Conservation (phyloP, 2,329 filamentous ascomycete species). For the Neoascochyta sp. region DNA sequence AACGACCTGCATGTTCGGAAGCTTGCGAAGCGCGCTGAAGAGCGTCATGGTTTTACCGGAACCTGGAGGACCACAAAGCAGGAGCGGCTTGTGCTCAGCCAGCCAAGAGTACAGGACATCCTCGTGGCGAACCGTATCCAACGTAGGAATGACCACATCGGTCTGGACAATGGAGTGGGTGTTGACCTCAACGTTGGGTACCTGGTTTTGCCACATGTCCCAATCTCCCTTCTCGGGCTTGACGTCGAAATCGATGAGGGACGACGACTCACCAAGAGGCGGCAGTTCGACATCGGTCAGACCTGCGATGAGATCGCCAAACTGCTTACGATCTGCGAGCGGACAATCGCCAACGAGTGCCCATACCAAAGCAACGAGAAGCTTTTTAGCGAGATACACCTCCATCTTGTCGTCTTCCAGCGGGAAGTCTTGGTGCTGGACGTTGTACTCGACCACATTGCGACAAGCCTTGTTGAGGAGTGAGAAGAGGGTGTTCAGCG, state of each 20-base stretch:
- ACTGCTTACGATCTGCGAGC: conserved; percentile 77
- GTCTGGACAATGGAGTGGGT: conserved; percentile 98
- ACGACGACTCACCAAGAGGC: conserved; percentile 69
- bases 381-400: conserved; percentile 85
- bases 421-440: conserved; percentile 89
- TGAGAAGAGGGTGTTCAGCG: conserved; percentile 89
- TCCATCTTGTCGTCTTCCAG: conserved; percentile 88
- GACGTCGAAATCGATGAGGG: conserved; percentile 94
- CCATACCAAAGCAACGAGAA: conserved; percentile 90
- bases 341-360: conserved; percentile 94
- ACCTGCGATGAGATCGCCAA: conserved; percentile 78
- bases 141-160: conserved; percentile 94
- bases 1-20: conserved; percentile 98
- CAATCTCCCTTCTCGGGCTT: conserved; percentile 82
- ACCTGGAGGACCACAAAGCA: conserved; percentile 94
- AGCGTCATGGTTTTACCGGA: conserved; percentile 99
- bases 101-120: conserved; percentile 99
- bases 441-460: conserved; percentile 92
- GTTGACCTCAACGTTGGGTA: conserved; percentile 92
- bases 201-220: conserved; percentile 90
- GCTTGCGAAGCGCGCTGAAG: conserved; percentile 92
- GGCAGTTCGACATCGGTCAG: conserved; percentile 85
- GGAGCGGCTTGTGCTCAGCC: conserved; percentile 92
- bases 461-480: conserved; percentile 90
- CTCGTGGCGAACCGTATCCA: conserved; percentile 96